Evolutionary conservation across 1,284 basidiomycete species (phyloP).

Genomic region (Bjerkandera adusta): DNA sequence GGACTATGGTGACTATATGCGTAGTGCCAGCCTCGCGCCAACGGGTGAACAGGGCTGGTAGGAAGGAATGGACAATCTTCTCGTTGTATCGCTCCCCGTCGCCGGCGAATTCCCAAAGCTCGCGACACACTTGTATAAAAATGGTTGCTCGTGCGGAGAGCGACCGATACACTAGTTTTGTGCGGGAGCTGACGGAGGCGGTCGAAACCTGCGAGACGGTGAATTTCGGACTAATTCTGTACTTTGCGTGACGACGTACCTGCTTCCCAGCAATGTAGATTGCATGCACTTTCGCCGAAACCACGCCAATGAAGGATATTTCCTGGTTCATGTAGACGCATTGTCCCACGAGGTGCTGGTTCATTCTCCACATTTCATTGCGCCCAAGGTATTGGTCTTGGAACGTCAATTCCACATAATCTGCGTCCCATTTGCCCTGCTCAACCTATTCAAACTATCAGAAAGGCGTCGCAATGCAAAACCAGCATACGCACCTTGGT

Average conservation of each 20-base stretch:
- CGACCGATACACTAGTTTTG: slow-evolving; percentile 89
- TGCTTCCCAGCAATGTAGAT: slow-evolving; percentile 69
- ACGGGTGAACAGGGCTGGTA: slow-evolving; percentile 79
- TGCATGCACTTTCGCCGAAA: slow-evolving; percentile 75
- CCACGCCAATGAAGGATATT: slow-evolving; percentile 73
- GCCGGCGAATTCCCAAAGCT: slow-evolving; percentile 97
- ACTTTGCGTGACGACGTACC: slow-evolving; percentile 47
- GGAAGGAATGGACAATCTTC: slow-evolving; percentile 92
- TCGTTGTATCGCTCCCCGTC: slow-evolving; percentile 96
- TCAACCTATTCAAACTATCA: slow-evolving; percentile 53
- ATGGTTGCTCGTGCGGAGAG: slow-evolving; percentile 90
- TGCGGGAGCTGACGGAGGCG: slow-evolving; percentile 78
- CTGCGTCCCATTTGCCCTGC: slow-evolving; percentile 61
- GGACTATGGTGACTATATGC: slow-evolving; percentile 91
- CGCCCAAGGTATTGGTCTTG: slow-evolving; percentile 91
- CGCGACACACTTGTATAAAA: slow-evolving; percentile 94
- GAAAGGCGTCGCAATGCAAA: slow-evolving; percentile 8
- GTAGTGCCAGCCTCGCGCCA: slow-evolving; percentile 87
- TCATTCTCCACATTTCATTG: slow-evolving; percentile 91
- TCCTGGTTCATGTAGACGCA: slow-evolving; percentile 72
- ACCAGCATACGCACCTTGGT: slow-evolving; percentile 51
- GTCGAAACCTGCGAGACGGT: slow-evolving; percentile 65
- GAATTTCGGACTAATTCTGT: slow-evolving; percentile 12
- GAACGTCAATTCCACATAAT: slow-evolving; percentile 87
- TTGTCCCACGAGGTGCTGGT: slow-evolving; percentile 75